Percentiles rank a stretch among this genome's conserved stretches.
phyloP scores from a whole-genome alignment of 768 basidiomycete species.

The Sarcodon aspratus region DNA sequence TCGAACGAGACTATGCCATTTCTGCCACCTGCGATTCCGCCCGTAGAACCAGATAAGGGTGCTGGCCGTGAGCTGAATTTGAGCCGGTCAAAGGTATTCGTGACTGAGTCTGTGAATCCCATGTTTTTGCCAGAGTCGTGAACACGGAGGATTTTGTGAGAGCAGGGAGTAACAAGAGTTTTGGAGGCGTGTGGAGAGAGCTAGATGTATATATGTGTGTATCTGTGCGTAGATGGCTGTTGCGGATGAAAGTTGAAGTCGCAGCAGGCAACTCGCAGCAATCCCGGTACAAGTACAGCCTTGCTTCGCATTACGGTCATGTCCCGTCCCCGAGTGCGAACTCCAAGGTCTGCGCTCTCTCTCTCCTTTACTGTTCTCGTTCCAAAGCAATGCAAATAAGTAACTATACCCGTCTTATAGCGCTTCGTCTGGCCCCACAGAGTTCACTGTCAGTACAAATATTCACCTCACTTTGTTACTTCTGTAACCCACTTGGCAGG shows the following conservation, averaged over 20 bases:
- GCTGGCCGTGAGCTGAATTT: not conserved
- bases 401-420: not conserved
- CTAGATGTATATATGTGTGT: too few relatives aligned
- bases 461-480: not conserved
- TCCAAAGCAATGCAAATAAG: not conserved
- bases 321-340: not conserved
- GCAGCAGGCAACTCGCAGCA: not conserved
- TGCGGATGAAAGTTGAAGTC: not conserved
- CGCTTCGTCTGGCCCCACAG: not conserved
- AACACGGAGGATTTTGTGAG: not conserved
- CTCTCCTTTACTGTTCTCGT: not conserved
- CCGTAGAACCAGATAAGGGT: constrained; percentile 28
- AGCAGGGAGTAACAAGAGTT: not conserved
- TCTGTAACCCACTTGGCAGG: constrained; percentile 3
- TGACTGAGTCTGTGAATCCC: not conserved
- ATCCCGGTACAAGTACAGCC: not conserved
- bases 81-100: not conserved
- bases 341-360: not conserved
- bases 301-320: not conserved
- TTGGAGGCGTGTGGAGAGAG: too few relatives aligned
- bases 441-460: not conserved
- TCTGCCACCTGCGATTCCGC: constrained; percentile 48
- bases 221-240: not conserved
- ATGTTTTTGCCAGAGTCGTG: not conserved
- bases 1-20: constrained; percentile 47